Conservation (phyloP, 2,329 filamentous ascomycete species). For the Metarhizium robertsii region DNA sequence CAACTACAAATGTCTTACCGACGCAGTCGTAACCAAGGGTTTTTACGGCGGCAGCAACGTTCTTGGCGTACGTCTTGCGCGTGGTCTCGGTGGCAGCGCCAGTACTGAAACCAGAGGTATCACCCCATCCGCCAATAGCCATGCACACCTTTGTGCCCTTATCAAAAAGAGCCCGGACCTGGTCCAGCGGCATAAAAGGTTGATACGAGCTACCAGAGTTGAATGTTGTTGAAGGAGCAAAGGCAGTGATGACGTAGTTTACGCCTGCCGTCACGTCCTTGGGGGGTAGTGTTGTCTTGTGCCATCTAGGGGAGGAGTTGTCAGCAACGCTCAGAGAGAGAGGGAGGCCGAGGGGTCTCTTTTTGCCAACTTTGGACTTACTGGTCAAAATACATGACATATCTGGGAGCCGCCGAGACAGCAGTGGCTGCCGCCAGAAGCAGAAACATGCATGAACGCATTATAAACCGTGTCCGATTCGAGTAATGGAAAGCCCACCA, state of each 20-base stretch:
- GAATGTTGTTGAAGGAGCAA: constrained; percentile 42
- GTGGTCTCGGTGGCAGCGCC: constrained; percentile 37
- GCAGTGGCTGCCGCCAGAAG: constrained; percentile 11
- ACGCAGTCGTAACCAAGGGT: constrained; percentile 51
- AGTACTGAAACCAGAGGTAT: constrained; percentile 44
- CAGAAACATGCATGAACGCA: constrained; percentile 8
- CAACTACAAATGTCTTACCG: constrained; percentile 24
- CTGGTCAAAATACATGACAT: constrained; percentile 37
- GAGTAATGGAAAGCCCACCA: too few species aligned
- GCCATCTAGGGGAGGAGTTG: constrained; percentile 24
- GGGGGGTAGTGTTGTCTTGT: constrained; percentile 25
- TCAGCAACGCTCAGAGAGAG: not conserved
- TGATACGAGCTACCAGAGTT: constrained; percentile 33
- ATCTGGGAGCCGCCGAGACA: constrained; percentile 15
- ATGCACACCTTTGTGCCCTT: constrained; percentile 50
- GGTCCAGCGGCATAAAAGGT: constrained; percentile 43
- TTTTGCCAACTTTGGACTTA: constrained; percentile 15
- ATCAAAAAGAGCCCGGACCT: constrained; percentile 42
- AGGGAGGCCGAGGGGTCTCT: too few species aligned
- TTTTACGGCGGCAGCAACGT: constrained; percentile 44
- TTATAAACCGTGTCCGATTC: not conserved
- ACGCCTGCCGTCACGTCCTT: constrained; percentile 32
- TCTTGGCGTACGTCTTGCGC: constrained; percentile 45
- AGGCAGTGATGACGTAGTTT: constrained; percentile 46
- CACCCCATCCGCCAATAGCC: constrained; percentile 58